Base-by-base conservation (phyloP, 176 grass and related monocot species). In the Oryza longistaminata region DNA sequence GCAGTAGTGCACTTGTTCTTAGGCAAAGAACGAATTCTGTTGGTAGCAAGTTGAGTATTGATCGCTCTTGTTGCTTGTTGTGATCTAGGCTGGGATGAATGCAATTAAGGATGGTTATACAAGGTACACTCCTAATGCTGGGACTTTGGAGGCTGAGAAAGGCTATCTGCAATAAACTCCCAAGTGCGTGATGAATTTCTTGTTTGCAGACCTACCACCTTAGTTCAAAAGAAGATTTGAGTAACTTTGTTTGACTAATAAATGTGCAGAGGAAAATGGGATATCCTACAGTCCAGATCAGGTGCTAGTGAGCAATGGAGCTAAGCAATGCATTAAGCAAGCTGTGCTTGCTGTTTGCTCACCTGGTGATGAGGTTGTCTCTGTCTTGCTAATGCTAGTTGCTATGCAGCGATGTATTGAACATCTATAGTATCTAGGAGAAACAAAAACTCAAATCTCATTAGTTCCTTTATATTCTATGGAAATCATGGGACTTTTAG, bases 131-230 rank as follows among this genome's bases (percentile, higher is more conserved):
- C 89, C 89, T 16, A 94, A 89, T 83, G 86, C 86, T 5, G 89
- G 92, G 73, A 91, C 89, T 81, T 44, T 91, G 62, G 92, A 94
- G n/a, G 71, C 86, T 91, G 44, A 86, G 92, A 78, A 91, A 94
- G 46, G 92, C 86, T 49, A 94, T 89, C 81, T 94, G 92, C 48
- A 71, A 89, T 52, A 94, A 94, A 69, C 83, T 94, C 24, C 58
- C 89, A 68, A 85, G 91, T 93, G 16, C 53, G 55, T 64, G 62
- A 76, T 76, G 7, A 8, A 71, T 73, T 40, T 81, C 9, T 72
- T 71, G 6, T 45, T 76, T 68, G 24, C 27, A 25, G 39, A 58
- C 17, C 35, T 61, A 16, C 24, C 34, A 64, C 37, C 19, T 27
- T 48, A 9, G 62, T 75, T 75, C 40, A 27, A 24, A 16, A 21